Evolutionary conservation across 345 rosid genomes (phyloP), one percentile per base, ranked within the genome.

Genomic region (Aquilaria yunnanensis): DNA sequence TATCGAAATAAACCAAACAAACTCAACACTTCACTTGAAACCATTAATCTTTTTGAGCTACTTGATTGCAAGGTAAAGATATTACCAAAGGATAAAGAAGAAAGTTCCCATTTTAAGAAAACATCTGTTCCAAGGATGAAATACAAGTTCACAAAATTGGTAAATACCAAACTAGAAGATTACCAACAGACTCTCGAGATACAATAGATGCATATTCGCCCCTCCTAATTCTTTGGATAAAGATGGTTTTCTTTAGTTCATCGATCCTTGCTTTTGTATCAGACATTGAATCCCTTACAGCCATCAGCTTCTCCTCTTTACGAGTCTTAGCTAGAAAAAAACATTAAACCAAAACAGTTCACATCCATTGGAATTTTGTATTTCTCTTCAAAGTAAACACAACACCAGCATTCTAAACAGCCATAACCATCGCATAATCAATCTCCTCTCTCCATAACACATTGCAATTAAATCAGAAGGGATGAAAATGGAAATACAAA

Each of bases 251-350:
- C 77, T 76, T 75, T 69, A 88, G 88, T 48, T 77, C 79, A 68
- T 81, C 85, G 34, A 81, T 62, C 67, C 86, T 78, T 59, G 84
- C 76, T 56, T 83, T 85, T 43, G 73, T 55, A 41, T 82, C 85
- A 69, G 85, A 80, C 58, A 94, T 76, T 34, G 87, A 72, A 57
- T 88, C 97, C 74, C 79, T 77, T 47, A 69, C 66, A 4, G 78
- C 83, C 85, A 90, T 77, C 69, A 83, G 88, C 62, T 77, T 79
- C 11, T 87, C 95, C 77, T 90, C 99, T 66, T 72, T 78, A 64
- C 83, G 85, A 0, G 93, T 88, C 78, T 90, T 94, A 73, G 76
- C 99, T 90, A 72, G 57, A 75, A 51, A 75, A 29, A 23, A 67
- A 62, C 41, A 66, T 12, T 59, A 51, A 62, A 34, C 30, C 45